Evolutionary conservation across 2,329 filamentous ascomycete genomes (phyloP).

Genomic region (Ascochyta lentis): DNA sequence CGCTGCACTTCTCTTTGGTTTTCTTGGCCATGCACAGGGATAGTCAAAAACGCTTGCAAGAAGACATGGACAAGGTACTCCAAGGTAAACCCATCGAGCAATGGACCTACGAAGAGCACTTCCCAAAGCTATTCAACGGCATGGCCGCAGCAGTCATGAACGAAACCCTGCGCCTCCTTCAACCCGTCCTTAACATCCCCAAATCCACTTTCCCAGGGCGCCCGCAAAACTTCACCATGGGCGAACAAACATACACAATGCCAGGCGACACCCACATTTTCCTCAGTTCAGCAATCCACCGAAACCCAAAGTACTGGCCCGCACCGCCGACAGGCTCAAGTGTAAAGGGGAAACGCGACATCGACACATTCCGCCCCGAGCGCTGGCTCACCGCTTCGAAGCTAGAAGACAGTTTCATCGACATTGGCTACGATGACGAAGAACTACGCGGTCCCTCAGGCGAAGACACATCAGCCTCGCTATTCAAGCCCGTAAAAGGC

Average conservation of each 20-base stretch:
- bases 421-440: slow-evolving; percentile 55
- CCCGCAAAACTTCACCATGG: slow-evolving; percentile 64
- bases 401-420: slow-evolving; percentile 35
- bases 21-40: slow-evolving; percentile 70
- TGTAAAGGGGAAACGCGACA: slow-evolving; percentile 54
- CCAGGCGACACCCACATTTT: slow-evolving; percentile 64
- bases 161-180: slow-evolving; percentile 76
- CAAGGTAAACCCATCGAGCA: slow-evolving; percentile 62
- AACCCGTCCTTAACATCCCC: slow-evolving; percentile 74
- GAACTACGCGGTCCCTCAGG: slow-evolving; percentile 66
- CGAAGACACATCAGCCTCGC: slow-evolving; percentile 66
- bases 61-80: slow-evolving; percentile 71
- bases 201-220: slow-evolving; percentile 61
- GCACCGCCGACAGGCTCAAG: slow-evolving; percentile 37
- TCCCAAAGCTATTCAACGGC: slow-evolving; percentile 70
- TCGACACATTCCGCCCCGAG: slow-evolving; percentile 73
- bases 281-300: slow-evolving; percentile 63
- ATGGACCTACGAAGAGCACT: slow-evolving; percentile 74
- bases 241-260: slow-evolving; percentile 64
- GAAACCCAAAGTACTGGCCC: slow-evolving; percentile 78
- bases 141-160: slow-evolving; percentile 79
- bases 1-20: slow-evolving; percentile 73
- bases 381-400: slow-evolving; percentile 66
- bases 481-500: slow-evolving; percentile 60
- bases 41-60: slow-evolving; percentile 70